Evolutionary conservation across 2,329 filamentous ascomycete genomes (phyloP).

Genomic region (Penicillium sumatraense): DNA sequence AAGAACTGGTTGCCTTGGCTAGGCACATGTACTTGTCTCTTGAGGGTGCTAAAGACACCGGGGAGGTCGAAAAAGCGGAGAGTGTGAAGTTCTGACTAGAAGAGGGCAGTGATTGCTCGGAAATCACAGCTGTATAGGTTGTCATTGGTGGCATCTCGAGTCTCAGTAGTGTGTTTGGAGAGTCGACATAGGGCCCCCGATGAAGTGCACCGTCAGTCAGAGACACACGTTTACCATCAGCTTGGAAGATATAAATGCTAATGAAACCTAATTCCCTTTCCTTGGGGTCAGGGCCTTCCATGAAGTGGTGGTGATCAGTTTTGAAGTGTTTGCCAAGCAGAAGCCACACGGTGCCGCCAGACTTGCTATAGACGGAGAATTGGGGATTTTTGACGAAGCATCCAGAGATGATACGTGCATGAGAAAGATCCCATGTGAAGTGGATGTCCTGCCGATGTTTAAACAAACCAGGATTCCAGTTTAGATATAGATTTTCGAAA

Average conservation of each 20-base stretch:
- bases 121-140: constrained; percentile 69
- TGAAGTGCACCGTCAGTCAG: constrained; percentile 73
- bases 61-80: constrained; percentile 73
- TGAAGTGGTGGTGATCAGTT: constrained; percentile 61
- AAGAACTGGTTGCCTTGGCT: constrained; percentile 66
- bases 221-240: constrained; percentile 71
- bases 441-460: constrained; percentile 82
- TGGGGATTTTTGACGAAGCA: constrained; percentile 72
- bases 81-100: constrained; percentile 83
- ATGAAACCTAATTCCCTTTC: constrained; percentile 75
- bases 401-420: constrained; percentile 64
- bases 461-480: constrained; percentile 93
- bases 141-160: constrained; percentile 63
- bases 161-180: constrained; percentile 84
- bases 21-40: constrained; percentile 63
- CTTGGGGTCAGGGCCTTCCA: constrained; percentile 46
- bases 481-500: constrained; percentile 94
- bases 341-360: constrained; percentile 74
- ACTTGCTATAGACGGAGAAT: constrained; percentile 58
- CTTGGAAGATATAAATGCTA: constrained; percentile 79
- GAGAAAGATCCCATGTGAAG: constrained; percentile 77
- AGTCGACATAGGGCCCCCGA: constrained; percentile 87
- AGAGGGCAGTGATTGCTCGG: constrained; percentile 77
- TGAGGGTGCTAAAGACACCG: constrained; percentile 67
- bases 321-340: constrained; percentile 85